Evolutionary conservation across 1,284 basidiomycete genomes (phyloP).

Genomic region (Abortiporus biennis): DNA sequence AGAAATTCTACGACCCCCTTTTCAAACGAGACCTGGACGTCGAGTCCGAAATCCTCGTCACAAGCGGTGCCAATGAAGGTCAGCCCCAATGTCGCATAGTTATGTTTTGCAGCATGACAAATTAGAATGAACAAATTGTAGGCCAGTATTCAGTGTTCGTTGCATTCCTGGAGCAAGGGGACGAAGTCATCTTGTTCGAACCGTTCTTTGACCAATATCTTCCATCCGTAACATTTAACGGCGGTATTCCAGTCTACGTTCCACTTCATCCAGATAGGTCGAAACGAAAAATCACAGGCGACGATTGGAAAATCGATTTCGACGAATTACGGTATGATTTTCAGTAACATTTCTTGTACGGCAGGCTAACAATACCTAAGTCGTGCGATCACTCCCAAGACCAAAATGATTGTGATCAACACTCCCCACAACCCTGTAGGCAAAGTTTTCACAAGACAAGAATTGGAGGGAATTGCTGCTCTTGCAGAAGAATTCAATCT

Average conservation of each 20-base stretch:
- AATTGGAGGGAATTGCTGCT: conserved; percentile 80
- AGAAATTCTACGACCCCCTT: conserved; percentile 68
- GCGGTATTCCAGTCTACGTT: conserved; percentile 89
- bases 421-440: conserved; percentile 96
- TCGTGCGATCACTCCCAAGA: conserved; percentile 76
- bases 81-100: conserved; percentile 14
- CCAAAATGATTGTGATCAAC: conserved; percentile 92
- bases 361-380: conserved; percentile 33
- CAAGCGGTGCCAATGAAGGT: conserved; percentile 96
- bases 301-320: conserved; percentile 85
- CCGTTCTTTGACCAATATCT: conserved; percentile 98
- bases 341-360: conserved; percentile 1
- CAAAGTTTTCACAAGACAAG: conserved; percentile 85
- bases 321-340: conserved; percentile 70
- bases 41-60: conserved; percentile 88
- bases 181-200: conserved; percentile 98
- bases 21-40: conserved; percentile 74
- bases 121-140: conserved; percentile 20
- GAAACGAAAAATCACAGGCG: conserved; percentile 54
- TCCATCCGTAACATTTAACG: conserved; percentile 89
- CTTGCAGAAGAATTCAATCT: conserved; percentile 92
- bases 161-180: conserved; percentile 84
- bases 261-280: conserved; percentile 83
- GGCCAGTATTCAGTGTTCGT: conserved; percentile 89
- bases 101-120: not conserved